Evolutionary conservation across 257 asterid species (phyloP), one percentile per base, ranked within the genome.

Genomic region (Capsicum pubescens): DNA sequence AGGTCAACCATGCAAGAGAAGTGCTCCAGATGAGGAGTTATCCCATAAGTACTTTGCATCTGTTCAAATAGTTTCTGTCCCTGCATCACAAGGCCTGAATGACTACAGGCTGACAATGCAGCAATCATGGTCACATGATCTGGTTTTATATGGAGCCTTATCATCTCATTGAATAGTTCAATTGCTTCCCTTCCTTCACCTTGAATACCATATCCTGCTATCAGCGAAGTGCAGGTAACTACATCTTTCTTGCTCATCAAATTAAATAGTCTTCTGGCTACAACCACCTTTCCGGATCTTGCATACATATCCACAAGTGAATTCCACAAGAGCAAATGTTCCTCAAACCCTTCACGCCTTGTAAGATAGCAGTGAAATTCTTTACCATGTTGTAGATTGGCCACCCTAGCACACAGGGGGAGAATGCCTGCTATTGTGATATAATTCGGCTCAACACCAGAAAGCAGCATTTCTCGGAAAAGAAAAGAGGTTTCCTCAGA

Each of bases 1-100:
- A 95, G 95, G 90, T 95, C 97, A 81, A 84, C 90, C 97, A 95
- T 92, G 89, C 99, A 95, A 71, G 97, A 83, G 88, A 84, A 94
- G 89, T 95, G 97, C 90, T 95, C 95, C 89, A 92, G 84, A 39
- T 21, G 84, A 71, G 95, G 98, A 86, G 83, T 83, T 83, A 92
- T 69, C n/a, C 89, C 91, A 82, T 92, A 88, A 15, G 86, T 48
- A 17, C 48, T 88, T 84, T 84, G 91, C 99, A 95, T 94, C 86
- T 81, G 89, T 85, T 86, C 89, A 63, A 94, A 95, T 66, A 90
- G 87, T 57, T 72, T 81, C 84, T 86, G 90, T 26, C 98, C 98
- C 83, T 90, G 87, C 52, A 79, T 80, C 36, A 95, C 93, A 78
- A 94, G 93, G 21, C 99, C 97, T 12, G 99, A 94, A 89, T 94